Conservation (phyloP, 441 rosid genomes). For the Pelargonium australe region DNA sequence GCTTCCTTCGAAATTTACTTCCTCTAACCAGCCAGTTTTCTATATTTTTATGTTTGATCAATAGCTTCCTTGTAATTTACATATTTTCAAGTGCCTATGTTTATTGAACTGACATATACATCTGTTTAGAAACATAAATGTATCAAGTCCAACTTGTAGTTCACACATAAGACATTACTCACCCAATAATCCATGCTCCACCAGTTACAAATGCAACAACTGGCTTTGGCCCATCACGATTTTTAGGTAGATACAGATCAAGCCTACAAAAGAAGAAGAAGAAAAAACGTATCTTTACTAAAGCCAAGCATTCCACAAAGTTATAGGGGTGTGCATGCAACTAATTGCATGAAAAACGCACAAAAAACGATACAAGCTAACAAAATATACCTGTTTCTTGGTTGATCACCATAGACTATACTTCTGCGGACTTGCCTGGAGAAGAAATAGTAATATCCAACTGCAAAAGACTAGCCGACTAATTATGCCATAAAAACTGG, state of each 20-base stretch:
- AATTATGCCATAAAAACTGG: conserved; percentile 14
- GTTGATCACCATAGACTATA: conserved; percentile 80
- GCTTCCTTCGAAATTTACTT: not conserved
- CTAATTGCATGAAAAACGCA: not conserved
- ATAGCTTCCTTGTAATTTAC: not conserved
- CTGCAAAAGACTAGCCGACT: conserved; percentile 45
- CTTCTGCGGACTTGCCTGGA: conserved; percentile 67
- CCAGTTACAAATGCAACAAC: conserved; percentile 91
- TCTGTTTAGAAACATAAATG: not conserved
- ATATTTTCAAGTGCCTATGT: not conserved
- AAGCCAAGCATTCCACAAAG: conserved; percentile 7
- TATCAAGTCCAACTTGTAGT: not conserved
- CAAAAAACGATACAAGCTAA: conserved; percentile 8
- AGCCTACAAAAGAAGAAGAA: conserved; percentile 48
- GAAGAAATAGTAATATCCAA: conserved; percentile 83
- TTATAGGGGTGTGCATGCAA: conserved; percentile 5
- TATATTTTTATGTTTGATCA: too few relatives aligned
- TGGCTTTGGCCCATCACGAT: conserved; percentile 61
- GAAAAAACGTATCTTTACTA: conserved; percentile 15
- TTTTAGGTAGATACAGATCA: conserved; percentile 81
- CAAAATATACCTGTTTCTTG: conserved; percentile 71
- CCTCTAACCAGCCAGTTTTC: not conserved
- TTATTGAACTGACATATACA: not conserved
- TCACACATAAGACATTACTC: conserved; percentile 22
- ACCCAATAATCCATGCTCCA: conserved; percentile 99